phyloP scores from a whole-genome alignment of 2,329 filamentous ascomycete species.

The Stagonosporopsis vannaccii region DNA sequence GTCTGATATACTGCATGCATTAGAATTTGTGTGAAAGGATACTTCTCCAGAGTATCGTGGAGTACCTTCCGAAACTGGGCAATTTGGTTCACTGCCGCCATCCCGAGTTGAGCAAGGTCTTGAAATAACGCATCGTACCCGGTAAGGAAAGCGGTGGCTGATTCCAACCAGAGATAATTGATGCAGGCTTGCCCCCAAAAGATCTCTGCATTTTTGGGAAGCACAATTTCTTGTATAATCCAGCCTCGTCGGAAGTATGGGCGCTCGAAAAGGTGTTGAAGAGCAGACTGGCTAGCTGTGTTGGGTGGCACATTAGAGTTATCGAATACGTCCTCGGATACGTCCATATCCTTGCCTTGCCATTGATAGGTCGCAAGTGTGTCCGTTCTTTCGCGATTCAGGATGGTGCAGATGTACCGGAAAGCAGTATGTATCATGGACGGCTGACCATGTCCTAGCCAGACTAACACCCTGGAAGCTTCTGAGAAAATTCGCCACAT shows the following conservation, averaged over 20 bases:
- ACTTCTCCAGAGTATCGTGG: neutral
- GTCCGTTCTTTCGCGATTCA: too few relatives aligned
- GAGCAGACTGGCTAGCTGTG: neutral
- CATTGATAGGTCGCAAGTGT: neutral
- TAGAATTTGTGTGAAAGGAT: neutral
- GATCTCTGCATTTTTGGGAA: neutral
- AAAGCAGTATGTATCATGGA: neutral
- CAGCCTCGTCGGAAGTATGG: neutral
- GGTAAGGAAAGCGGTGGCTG: too few relatives aligned
- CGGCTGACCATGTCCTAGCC: constrained; percentile 11
- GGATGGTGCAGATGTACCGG: neutral
- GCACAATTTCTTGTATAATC: neutral
- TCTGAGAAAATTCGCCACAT: constrained; percentile 43
- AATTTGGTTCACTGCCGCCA: too few relatives aligned
- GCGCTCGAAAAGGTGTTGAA: neutral
- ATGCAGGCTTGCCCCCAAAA: neutral
- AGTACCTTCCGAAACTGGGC: neutral
- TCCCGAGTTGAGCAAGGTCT: too few relatives aligned
- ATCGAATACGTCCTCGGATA: neutral
- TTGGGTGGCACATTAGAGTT: neutral
- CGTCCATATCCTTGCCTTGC: neutral
- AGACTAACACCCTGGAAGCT: constrained; percentile 21
- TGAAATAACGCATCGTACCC: too few relatives aligned
- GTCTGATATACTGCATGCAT: neutral
- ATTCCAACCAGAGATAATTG: neutral